Base-by-base conservation (phyloP, 2,329 filamentous ascomycete genomes). In the Aspergillus versicolor region DNA sequence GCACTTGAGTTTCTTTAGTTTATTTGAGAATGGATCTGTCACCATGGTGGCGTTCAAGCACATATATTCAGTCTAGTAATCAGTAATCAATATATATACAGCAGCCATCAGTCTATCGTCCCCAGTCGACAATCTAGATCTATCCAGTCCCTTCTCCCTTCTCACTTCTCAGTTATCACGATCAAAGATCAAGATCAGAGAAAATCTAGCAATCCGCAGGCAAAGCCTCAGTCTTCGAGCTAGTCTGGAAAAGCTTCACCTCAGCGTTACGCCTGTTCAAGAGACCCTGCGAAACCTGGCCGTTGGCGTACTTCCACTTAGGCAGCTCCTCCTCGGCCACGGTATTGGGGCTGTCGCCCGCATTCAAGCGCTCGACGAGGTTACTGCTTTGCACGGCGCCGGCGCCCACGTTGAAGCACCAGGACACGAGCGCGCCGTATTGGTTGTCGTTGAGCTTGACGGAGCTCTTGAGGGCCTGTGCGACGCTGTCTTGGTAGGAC, bases 351-450 rank as follows among this genome's bases (percentile, higher is more conserved):
- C 72, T 62, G 51, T 80, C 73, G n/a, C 77, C 77, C 0, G 63
- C 67, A 68, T 81, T 82, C 56, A 81, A 71, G 9, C 77, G 70
- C 47, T 64, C 65, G 58, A 81, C 66, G 22, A 82, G 70, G 0
- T 70, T 74, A 4, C 79, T 81, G 0, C 63, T 65, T n/a, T 58
- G 55, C 3, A 75, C 70, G 46, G 72, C 73, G 3, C 75, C 78
- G 57, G 74, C 78, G 24, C 81, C 81, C 43, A 79, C 71, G 64
- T 83, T 83, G 75, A 77, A 83, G 15, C 77, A 71, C 79, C 79
- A 82, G 44, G 75, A 79, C 38, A 82, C 77, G 2, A 83, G 75
- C 1, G 81, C 81, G 42, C 78, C 81, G 63, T 80, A 83, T 64
- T 82, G 77, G 70, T 83, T 82, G 32, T 70, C 74, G 62, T 82